These are phyloP conservation scores for Pulveroboletus sp. DNA, from an alignment of 768 basidiomycete species.

Conservation along the genomic window DNA sequence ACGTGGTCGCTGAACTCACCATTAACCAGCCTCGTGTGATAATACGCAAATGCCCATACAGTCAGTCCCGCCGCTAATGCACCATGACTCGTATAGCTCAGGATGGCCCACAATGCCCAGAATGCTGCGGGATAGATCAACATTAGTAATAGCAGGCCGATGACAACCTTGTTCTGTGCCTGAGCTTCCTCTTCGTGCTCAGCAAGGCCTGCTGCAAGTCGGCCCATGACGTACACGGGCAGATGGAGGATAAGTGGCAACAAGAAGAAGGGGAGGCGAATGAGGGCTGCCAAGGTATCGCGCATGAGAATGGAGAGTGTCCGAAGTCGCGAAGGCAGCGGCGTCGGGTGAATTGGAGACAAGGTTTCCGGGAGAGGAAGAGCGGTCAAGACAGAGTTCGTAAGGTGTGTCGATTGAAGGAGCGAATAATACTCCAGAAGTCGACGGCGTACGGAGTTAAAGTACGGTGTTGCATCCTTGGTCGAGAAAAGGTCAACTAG, in stretches of 20 bases:
- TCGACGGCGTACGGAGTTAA: constrained; percentile 57
- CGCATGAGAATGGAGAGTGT: constrained; percentile 76
- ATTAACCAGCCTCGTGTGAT: constrained; percentile 85
- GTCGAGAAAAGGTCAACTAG: constrained; percentile 86
- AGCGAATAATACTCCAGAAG: constrained; percentile 89
- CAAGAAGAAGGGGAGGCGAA: constrained; percentile 85
- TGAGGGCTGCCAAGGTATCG: constrained; percentile 65
- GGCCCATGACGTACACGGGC: constrained; percentile 82
- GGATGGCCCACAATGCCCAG: constrained; percentile 78
- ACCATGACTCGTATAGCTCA: constrained; percentile 72
- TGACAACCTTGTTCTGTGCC: constrained; percentile 95
- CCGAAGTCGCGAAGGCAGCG: constrained; percentile 75
- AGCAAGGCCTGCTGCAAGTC: constrained; percentile 66
- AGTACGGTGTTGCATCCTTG: constrained; percentile 54
- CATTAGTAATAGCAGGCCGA: constrained; percentile 72
- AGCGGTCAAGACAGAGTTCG: constrained; percentile 79
- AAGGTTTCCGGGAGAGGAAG: constrained; percentile 81
- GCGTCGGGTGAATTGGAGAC: constrained; percentile 69
- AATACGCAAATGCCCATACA: constrained; percentile 76
- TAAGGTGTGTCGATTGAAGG: constrained; percentile 73
- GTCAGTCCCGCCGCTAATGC: constrained; percentile 63
- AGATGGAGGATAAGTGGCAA: constrained; percentile 79
- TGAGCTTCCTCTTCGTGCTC: constrained; percentile 91
- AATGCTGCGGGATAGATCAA: constrained; percentile 82
- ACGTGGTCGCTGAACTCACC: constrained; percentile 50